Evolutionary conservation across 371 early-diverging fungal genomes (phyloP).

Genomic region (Rhizopus arrhizus): DNA sequence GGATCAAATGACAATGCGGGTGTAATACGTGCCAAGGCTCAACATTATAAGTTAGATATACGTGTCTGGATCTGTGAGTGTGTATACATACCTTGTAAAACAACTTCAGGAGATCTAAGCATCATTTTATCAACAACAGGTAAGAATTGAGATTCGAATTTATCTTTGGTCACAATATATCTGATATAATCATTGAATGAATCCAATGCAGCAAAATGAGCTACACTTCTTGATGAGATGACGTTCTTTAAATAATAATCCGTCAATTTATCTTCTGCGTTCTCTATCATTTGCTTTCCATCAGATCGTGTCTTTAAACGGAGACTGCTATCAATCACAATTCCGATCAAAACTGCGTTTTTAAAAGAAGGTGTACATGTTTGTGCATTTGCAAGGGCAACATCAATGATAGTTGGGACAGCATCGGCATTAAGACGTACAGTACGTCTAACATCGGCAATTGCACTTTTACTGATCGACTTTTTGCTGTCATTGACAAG

Average conservation of each 20-base stretch:
- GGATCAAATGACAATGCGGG: conserved; percentile 65
- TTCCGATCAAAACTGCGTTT: conserved; percentile 63
- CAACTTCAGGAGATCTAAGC: conserved; percentile 87
- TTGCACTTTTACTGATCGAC: conserved; percentile 53
- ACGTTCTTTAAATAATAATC: conserved; percentile 68
- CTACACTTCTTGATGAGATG: conserved; percentile 58
- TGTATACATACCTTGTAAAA: conserved; percentile 58
- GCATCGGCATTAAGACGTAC: conserved; percentile 53
- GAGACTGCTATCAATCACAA: conserved; percentile 58
- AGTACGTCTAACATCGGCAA: conserved; percentile 61
- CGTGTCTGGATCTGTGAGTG: neutral
- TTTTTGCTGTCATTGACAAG: conserved; percentile 47
- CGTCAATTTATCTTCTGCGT: conserved; percentile 51
- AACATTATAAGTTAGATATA: neutral
- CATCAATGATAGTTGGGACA: conserved; percentile 53
- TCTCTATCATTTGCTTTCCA: conserved; percentile 36
- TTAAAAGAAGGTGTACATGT: conserved; percentile 53
- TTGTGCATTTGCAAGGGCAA: conserved; percentile 45
- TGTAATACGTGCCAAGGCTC: conserved; percentile 55
- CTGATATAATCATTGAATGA: conserved; percentile 66
- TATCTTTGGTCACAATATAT: conserved; percentile 50
- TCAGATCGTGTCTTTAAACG: conserved; percentile 47
- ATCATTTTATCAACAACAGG: conserved; percentile 74
- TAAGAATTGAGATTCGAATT: conserved; percentile 54
- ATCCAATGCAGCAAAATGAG: conserved; percentile 53